phyloP scores from a whole-genome alignment of 2,329 filamentous ascomycete genomes.

The Bipolaris oryzae region DNA sequence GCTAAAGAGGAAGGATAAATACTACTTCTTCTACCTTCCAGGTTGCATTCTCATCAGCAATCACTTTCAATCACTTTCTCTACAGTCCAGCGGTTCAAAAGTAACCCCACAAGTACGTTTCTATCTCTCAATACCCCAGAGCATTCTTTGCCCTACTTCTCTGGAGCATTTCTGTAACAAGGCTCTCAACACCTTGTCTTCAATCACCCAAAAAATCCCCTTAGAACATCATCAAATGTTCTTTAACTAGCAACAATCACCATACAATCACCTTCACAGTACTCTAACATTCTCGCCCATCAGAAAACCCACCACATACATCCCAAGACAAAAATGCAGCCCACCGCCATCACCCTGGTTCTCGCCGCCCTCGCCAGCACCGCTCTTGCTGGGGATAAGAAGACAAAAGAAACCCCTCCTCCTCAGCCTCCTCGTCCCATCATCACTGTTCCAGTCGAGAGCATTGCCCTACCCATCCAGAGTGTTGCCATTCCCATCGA shows the following conservation, averaged over 20 bases:
- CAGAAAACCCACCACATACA: background rate
- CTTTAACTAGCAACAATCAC: background rate
- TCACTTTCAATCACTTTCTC: background rate
- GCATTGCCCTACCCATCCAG: background rate
- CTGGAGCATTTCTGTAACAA: background rate
- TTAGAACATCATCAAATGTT: too few relatives aligned
- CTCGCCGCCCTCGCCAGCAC: constrained; percentile 1
- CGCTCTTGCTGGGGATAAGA: background rate
- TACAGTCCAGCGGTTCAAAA: background rate
- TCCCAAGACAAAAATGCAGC: constrained; percentile 5
- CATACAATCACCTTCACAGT: background rate
- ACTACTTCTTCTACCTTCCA: background rate
- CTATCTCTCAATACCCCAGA: background rate
- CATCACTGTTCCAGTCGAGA: background rate
- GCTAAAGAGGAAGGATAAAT: background rate
- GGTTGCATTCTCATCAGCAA: background rate
- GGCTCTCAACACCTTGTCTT: too few relatives aligned
- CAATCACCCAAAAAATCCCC: too few relatives aligned
- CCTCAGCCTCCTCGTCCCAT: background rate
- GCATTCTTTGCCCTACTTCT: background rate
- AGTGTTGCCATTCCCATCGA: background rate
- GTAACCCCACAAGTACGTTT: background rate
- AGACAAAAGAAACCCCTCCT: too few relatives aligned
- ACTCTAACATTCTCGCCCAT: background rate
- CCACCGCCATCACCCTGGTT: background rate